Base-by-base conservation (phyloP, 2,329 filamentous ascomycete species). In the Pseudocercospora vitis region DNA sequence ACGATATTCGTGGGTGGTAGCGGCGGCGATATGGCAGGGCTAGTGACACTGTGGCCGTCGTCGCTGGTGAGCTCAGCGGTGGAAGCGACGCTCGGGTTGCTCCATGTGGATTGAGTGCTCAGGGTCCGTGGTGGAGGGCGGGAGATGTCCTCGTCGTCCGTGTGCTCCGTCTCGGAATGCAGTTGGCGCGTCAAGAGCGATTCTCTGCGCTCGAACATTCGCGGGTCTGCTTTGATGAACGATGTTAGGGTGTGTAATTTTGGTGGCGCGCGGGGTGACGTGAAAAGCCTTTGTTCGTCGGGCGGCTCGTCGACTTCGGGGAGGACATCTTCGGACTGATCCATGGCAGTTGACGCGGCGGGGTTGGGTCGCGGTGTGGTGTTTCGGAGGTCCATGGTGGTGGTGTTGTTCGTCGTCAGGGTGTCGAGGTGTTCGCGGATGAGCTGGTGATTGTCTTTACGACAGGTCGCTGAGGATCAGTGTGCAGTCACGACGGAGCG, bases 31-130 rank as follows among this genome's bases (percentile, higher is more conserved):
- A 89, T 73, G 24, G 73, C 87, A 35, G 92, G 91, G 65, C 90
- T 96, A 14, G 91, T 95, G 55, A 95, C 76, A 55, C 89, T 91
- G 12, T 62, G 63, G 16, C 68, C 70, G 53, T 89, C 94, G 66
- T 96, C 94, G 72, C 91, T 96, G n/a, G 91, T 96, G 53, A 97
- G 79, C 61, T 96, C 92, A 31, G 88, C 88, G 2, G 90, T 95
- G 1, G 91, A 96, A 40, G 88, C 81, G 55, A 87, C 74, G 73
- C 91, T 96, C 62, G 84, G 76, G 67, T 86, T 92, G 76, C 89
- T 95, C 69, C 85, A 87, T 64, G 87, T 85, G 56, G 88, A 92
- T 55, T 84, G 73, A 59, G 69, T 80, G 32, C 76, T 78, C 53
- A 77, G 63, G 35, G 75, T 74, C 62, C 77, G 72, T 58, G 66